Conservation (phyloP, 2,329 filamentous ascomycete species). For the Rhynchosporium graminicola region DNA sequence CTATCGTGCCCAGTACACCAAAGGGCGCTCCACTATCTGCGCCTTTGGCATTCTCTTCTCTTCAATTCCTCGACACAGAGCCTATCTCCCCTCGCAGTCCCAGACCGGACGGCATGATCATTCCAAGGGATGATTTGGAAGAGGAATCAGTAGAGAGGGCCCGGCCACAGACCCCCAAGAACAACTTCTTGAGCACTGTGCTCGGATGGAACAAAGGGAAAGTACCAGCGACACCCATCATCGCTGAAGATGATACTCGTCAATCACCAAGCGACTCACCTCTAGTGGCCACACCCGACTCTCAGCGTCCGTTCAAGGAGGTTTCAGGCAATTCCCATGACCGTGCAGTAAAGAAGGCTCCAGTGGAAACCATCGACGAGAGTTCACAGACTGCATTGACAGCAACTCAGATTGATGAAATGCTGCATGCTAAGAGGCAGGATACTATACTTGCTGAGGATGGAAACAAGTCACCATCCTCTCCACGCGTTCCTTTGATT, state of each 20-base stretch:
- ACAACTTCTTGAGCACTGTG: conserved; percentile 46
- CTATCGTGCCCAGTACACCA: conserved; percentile 17
- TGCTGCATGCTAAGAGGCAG: conserved; percentile 59
- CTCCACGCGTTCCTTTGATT: conserved; percentile 37
- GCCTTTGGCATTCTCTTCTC: conserved; percentile 36
- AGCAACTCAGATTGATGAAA: conserved; percentile 75
- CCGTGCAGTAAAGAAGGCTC: conserved; percentile 45
- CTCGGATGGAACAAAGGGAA: conserved; percentile 49
- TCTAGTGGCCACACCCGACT: conserved; percentile 52
- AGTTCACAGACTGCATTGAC: conserved; percentile 82
- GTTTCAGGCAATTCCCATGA: conserved; percentile 59
- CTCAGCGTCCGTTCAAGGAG: conserved; percentile 60
- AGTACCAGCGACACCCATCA: conserved; percentile 47
- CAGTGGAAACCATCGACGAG: conserved; percentile 61
- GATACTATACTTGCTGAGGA: conserved; percentile 34
- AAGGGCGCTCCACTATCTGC: conserved; percentile 39
- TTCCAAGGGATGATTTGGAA: conserved; percentile 49
- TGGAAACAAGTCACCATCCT: conserved; percentile 30
- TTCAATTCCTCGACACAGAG: conserved; percentile 37
- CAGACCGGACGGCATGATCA: conserved; percentile 57
- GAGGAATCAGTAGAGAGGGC: conserved; percentile 37
- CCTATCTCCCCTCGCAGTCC: conserved; percentile 49
- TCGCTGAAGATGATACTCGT: conserved; percentile 66
- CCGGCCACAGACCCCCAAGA: conserved; percentile 46
- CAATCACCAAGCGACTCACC: conserved; percentile 56